phyloP scores from a whole-genome alignment of 805 yeast species.

The Clavispora asparagi region DNA sequence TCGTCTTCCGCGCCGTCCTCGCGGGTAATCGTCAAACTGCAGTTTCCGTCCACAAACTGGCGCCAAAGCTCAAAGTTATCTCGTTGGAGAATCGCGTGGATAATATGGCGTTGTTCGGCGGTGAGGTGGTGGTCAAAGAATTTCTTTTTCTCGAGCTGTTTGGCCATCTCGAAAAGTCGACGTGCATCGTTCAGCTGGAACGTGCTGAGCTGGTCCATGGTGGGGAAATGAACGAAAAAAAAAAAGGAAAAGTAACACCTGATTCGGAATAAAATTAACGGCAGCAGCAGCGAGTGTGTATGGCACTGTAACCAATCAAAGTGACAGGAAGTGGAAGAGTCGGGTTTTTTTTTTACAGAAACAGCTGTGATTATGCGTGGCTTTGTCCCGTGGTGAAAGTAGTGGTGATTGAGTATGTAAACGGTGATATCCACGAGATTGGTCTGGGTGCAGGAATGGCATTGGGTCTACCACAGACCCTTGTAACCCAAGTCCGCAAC shows the following conservation, averaged over 20 bases:
- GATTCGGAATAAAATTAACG: not conserved
- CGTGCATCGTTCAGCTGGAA: conserved; percentile 29
- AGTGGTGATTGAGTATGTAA: not conserved
- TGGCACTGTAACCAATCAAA: not conserved
- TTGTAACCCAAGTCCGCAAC: too few relatives aligned
- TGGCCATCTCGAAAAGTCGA: conserved; percentile 32
- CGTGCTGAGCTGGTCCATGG: conserved; percentile 35
- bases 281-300: not conserved
- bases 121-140: conserved; percentile 38
- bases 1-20: conserved; percentile 3
- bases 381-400: not conserved
- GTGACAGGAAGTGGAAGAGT: not conserved
- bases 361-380: not conserved
- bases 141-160: conserved; percentile 22
- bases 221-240: not conserved
- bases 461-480: too few relatives aligned
- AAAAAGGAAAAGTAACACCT: not conserved
- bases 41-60: conserved; percentile 40
- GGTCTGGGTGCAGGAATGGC: not conserved
- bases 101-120: conserved; percentile 49
- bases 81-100: conserved; percentile 41
- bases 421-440: not conserved
- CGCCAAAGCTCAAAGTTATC: conserved; percentile 37
- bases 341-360: not conserved
- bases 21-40: conserved; percentile 20